Conservation (phyloP, 345 rosid genomes). For the Bruguiera parviflora region DNA sequence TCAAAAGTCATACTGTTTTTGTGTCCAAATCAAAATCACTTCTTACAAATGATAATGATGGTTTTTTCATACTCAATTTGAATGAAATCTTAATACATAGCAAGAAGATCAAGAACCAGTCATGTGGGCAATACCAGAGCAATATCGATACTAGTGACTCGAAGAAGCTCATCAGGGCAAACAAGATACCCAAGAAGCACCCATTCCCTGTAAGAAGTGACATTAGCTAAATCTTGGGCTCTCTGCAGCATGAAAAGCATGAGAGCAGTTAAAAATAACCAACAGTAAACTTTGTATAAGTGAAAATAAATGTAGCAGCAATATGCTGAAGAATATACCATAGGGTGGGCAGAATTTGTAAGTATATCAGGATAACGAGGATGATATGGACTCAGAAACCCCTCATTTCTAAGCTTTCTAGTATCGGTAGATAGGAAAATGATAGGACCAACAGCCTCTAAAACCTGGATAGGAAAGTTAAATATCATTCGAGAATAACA, state of each 20-base stretch:
- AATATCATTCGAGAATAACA: background rate
- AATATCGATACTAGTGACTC: conserved; percentile 96
- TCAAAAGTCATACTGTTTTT: background rate
- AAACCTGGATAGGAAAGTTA: conserved; percentile 56
- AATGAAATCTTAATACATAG: conserved; percentile 3
- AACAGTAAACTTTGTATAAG: background rate
- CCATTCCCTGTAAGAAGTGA: conserved; percentile 95
- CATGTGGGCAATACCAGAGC: conserved; percentile 56
- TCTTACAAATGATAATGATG: background rate
- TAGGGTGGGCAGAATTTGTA: conserved; percentile 96
- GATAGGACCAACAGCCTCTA: conserved; percentile 97
- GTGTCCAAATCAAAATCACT: background rate
- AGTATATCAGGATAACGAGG: conserved; percentile 98
- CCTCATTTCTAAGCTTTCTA: conserved; percentile 93
- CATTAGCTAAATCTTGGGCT: conserved; percentile 98
- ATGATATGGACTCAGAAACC: conserved; percentile 95
- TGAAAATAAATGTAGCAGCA: background rate
- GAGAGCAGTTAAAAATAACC: conserved; percentile 11
- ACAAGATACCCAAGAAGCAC: conserved; percentile 96
- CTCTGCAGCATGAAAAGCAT: conserved; percentile 51
- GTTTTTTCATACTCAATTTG: background rate
- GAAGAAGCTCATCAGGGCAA: conserved; percentile 98
- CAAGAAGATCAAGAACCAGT: conserved; percentile 8
- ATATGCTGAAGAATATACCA: conserved; percentile 46
- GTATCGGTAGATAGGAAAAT: conserved; percentile 94